Conservation (phyloP, 768 basidiomycete species). For the Tulasnella sp. region DNA sequence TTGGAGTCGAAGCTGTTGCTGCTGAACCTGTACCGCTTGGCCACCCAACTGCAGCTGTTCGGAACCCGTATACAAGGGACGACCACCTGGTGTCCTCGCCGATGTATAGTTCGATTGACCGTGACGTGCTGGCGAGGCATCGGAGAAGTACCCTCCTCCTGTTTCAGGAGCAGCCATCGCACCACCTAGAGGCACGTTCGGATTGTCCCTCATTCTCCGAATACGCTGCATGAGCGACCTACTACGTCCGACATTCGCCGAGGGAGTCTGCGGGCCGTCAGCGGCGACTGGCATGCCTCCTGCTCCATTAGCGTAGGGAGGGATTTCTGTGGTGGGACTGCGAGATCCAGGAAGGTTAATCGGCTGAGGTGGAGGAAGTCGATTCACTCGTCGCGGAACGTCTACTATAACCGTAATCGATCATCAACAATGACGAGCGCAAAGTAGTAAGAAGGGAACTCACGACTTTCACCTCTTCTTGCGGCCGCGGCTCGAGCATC, state of each 20-base stretch:
- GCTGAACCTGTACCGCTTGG: not conserved
- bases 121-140: not conserved
- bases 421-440: not conserved
- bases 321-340: conserved; percentile 27
- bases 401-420: conserved; percentile 1
- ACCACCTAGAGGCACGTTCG: conserved; percentile 52
- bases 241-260: conserved; percentile 46
- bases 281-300: not conserved
- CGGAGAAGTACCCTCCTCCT: not conserved
- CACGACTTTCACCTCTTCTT: conserved; percentile 10
- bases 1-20: not conserved
- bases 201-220: conserved; percentile 76
- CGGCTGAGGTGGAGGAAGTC: conserved; percentile 64
- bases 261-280: conserved; percentile 28
- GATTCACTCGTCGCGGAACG: conserved; percentile 4
- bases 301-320: conserved; percentile 30
- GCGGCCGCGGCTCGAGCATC: conserved; percentile 34
- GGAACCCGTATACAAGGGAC: not conserved
- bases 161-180: conserved; percentile 35
- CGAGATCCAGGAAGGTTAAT: conserved; percentile 58
- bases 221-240: conserved; percentile 84
- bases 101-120: not conserved
- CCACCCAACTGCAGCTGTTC: not conserved
- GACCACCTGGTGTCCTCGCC: not conserved
- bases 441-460: not conserved